Evolutionary conservation across 805 yeast species (phyloP).

Genomic region (Kurtzmaniella fragi): DNA sequence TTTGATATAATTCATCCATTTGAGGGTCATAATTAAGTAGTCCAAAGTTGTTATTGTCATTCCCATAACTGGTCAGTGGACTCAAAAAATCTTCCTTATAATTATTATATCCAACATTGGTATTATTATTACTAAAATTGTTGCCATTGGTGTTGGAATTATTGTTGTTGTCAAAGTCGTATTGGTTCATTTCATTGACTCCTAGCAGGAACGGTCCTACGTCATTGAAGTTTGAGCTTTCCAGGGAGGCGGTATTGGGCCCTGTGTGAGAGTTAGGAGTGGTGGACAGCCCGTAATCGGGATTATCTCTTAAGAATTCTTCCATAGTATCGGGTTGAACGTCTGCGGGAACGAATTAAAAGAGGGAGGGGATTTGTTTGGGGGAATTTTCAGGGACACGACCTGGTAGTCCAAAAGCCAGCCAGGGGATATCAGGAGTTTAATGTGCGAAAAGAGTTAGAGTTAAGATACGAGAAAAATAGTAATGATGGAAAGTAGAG

Average conservation of each 20-base stretch:
- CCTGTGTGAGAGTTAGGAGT: not conserved
- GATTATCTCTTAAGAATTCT: slow-evolving; percentile 3
- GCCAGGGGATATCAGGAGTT: too few species aligned
- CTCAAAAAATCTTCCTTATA: slow-evolving; percentile 1
- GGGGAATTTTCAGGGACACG: too few species aligned
- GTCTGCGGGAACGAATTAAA: not conserved
- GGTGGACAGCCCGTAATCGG: slow-evolving; percentile 1
- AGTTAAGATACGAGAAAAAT: too few species aligned
- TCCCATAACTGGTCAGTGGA: slow-evolving; percentile 3
- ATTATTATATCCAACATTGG: too few species aligned
- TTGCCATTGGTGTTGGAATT: not conserved
- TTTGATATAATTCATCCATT: slow-evolving; percentile 1
- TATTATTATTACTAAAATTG: not conserved
- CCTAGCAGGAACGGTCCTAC: slow-evolving; percentile 2
- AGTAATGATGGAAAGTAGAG: too few species aligned
- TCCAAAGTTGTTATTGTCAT: slow-evolving; percentile 3
- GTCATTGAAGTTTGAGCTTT: slow-evolving; percentile 2
- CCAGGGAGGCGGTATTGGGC: slow-evolving; percentile 2
- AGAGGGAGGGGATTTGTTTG: not conserved
- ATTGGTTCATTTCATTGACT: not conserved
- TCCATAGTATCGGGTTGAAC: slow-evolving; percentile 1
- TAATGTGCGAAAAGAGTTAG: too few species aligned
- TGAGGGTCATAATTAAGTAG: slow-evolving; percentile 1
- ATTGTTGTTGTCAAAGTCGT: not conserved
- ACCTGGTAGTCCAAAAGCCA: too few species aligned